phyloP scores from a whole-genome alignment of 1,139 yeast genomes.

The Tardiomyces digboiensis region DNA sequence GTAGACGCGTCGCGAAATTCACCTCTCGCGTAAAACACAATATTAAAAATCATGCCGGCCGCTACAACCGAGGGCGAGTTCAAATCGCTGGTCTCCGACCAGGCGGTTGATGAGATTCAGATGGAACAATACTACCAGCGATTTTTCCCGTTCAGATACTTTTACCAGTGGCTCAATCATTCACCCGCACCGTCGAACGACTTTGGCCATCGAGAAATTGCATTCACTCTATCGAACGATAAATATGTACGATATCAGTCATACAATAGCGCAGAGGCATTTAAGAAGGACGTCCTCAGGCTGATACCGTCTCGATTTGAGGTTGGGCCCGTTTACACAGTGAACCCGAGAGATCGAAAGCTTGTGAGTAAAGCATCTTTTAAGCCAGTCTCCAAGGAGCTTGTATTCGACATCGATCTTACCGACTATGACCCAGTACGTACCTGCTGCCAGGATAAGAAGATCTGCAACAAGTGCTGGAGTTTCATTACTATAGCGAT shows the following conservation, averaged over 20 bases:
- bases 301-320: conserved; percentile 90
- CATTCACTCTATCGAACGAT: conserved; percentile 61
- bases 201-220: conserved; percentile 87
- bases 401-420: conserved; percentile 94
- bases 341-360: conserved; percentile 80
- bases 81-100: not conserved
- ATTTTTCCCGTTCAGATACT: conserved; percentile 48
- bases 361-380: conserved; percentile 68
- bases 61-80: not conserved
- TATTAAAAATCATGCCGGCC: not conserved
- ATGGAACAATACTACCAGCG: conserved; percentile 48
- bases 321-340: conserved; percentile 85
- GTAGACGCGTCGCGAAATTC: too few relatives aligned
- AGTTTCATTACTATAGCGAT: conserved; percentile 85
- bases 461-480: conserved; percentile 90
- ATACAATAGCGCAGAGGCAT: conserved; percentile 55
- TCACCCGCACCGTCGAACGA: conserved; percentile 53
- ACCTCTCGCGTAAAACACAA: not conserved
- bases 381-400: conserved; percentile 76
- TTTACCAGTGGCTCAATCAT: conserved; percentile 87
- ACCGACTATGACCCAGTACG: conserved; percentile 93
- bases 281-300: conserved; percentile 60
- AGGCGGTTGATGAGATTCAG: not conserved
- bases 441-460: conserved; percentile 86
- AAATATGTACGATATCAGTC: conserved; percentile 89